Conservation (phyloP, 768 basidiomycete species). For the Boletus huronensis region DNA sequence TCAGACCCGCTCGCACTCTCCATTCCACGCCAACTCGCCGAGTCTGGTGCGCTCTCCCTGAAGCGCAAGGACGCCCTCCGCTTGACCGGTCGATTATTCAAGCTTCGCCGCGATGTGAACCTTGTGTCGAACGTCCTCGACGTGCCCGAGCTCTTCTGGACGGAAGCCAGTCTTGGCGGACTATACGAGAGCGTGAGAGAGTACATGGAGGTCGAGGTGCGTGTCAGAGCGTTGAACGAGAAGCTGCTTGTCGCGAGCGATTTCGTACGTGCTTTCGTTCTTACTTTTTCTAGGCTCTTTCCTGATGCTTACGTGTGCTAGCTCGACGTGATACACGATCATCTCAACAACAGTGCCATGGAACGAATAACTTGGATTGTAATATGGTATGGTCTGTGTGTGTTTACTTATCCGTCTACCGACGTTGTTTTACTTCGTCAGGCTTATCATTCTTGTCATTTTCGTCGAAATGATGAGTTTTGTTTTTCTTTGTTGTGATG, state of each 20-base stretch:
- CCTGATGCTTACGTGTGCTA: slow-evolving; percentile 29
- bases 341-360: slow-evolving; percentile 87
- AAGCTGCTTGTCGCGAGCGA: slow-evolving; percentile 84
- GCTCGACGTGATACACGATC: slow-evolving; percentile 92
- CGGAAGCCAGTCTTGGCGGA: slow-evolving; percentile 83
- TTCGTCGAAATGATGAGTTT: slow-evolving; percentile 76
- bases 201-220: slow-evolving; percentile 86
- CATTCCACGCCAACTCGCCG: slow-evolving; percentile 81
- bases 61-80: slow-evolving; percentile 81
- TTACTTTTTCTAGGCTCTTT: background rate
- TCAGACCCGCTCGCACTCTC: slow-evolving; percentile 71
- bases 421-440: slow-evolving; percentile 33
- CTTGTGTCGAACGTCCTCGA: slow-evolving; percentile 91
- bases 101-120: slow-evolving; percentile 84
- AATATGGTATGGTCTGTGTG: slow-evolving; percentile 50
- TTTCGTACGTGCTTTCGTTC: slow-evolving; percentile 54
- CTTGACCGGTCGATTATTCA: slow-evolving; percentile 83
- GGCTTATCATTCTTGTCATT: slow-evolving; percentile 87
- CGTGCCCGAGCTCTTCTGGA: slow-evolving; percentile 93
- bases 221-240: slow-evolving; percentile 86
- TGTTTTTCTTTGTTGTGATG: too few species aligned
- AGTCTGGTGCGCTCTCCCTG: slow-evolving; percentile 70
- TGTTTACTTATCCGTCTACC: slow-evolving; percentile 40
- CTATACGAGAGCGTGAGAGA: slow-evolving; percentile 91
- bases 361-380: slow-evolving; percentile 84